Evolutionary conservation across 306 rosid genomes (phyloP), one percentile per base, ranked within the genome.

Genomic region (Ormosia semicastrata): DNA sequence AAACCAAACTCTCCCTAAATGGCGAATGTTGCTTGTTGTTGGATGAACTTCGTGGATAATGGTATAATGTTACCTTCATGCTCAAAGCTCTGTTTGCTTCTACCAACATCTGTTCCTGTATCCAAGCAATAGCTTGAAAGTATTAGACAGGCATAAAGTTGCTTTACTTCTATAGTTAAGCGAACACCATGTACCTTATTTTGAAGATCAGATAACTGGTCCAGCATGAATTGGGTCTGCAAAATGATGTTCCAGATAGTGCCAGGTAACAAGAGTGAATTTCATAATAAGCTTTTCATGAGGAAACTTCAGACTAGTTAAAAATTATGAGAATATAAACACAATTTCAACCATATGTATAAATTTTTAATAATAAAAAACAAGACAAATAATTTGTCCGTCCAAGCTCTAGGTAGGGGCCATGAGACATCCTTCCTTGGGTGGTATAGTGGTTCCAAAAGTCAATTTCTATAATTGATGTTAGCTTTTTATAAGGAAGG

Each of bases 161-260:
- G 2, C 7, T 33, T 63, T 63, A 7, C 7, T 68, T 13, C 8
- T 12, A 9, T 47, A 39, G 39, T 15, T 8, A 66, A 66, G 36
- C 7, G 13, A 62, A 24, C 15, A 41, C 7, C 3, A 37, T 54
- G 33, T 92, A 95, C 99, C 98, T 89, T 92, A 79, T 84, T 93
- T 76, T 95, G 98, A 81, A 93, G 97, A 77, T 93, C 98, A 89
- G 90, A 52, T 68, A 95, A 92, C 84, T 89, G 98, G 92, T 93
- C 99, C 78, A 95, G 92, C 99, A 95, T 89, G 80, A 62, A 89
- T 71, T 95, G 99, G n/a, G 99, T 95, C 99, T 95, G 94, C 86
- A 88, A 85, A 71, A 66, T 76, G 18, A 73, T 9, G 63, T 82
- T 67, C 15, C 47, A 80, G 50, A 70, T 33, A 24, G n/a, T 41